A percentile compares a stretch with the other conserved stretches of the same genome.
These are phyloP conservation scores for Saksenaea oblongispora DNA, from an alignment of 371 early-diverging fungal species.

Conservation along the genomic window DNA sequence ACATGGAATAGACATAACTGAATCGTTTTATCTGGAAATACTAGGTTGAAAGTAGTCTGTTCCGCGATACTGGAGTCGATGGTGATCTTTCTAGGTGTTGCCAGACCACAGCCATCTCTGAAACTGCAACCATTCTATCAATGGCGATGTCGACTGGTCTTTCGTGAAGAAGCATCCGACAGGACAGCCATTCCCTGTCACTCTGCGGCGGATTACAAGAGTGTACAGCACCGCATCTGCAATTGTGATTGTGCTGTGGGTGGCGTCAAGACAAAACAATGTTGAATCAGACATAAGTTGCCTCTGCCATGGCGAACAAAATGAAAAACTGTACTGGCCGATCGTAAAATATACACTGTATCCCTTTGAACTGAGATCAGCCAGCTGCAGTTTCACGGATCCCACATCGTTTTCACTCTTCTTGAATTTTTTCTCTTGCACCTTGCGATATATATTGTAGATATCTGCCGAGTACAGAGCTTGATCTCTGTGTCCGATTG, in stretches of 20 bases:
- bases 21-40: background rate
- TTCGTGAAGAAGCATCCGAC: background rate
- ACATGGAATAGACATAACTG: constrained; percentile 8
- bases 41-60: background rate
- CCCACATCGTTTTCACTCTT: background rate
- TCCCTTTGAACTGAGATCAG: background rate
- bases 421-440: background rate
- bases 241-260: background rate
- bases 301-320: background rate
- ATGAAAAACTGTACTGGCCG: background rate
- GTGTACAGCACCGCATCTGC: background rate
- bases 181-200: background rate
- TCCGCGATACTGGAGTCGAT: background rate
- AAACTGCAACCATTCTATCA: background rate
- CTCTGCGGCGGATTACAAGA: background rate
- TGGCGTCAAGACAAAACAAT: constrained; percentile 5
- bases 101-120: background rate
- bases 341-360: background rate
- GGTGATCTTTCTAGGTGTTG: background rate
- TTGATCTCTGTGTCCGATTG: background rate
- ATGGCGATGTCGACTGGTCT: background rate
- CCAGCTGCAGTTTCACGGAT: background rate
- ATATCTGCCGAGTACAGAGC: background rate
- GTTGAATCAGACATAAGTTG: background rate
- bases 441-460: background rate